Evolutionary conservation across 2,329 filamentous ascomycete species (phyloP).

Genomic region (Fusarium torreyae): DNA sequence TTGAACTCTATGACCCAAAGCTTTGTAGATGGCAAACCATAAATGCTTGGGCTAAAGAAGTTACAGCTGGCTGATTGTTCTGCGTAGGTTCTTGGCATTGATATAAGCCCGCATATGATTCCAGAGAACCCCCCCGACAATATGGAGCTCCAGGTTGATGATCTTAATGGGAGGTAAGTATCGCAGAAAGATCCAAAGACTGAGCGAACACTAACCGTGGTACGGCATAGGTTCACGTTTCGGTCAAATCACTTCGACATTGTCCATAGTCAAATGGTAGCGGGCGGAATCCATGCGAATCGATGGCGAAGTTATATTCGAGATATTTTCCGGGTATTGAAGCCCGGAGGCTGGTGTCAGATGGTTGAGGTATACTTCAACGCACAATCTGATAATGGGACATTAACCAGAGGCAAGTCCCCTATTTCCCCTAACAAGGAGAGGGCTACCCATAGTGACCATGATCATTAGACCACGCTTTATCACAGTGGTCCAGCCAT

Average conservation of each 20-base stretch:
- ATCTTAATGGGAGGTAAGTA: slow-evolving; percentile 74
- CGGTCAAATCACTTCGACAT: slow-evolving; percentile 82
- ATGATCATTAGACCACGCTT: slow-evolving; percentile 69
- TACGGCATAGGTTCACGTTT: slow-evolving; percentile 72
- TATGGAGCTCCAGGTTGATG: slow-evolving; percentile 79
- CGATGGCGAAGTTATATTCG: slow-evolving; percentile 83
- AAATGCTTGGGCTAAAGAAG: neutral
- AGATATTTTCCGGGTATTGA: slow-evolving; percentile 81
- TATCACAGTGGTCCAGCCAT: slow-evolving; percentile 76
- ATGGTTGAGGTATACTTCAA: slow-evolving; percentile 91
- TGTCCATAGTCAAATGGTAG: slow-evolving; percentile 82
- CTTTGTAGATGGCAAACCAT: neutral
- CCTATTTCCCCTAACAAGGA: neutral
- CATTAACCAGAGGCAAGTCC: slow-evolving; percentile 73
- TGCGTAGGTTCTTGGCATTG: slow-evolving; percentile 76
- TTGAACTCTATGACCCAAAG: neutral
- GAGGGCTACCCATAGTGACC: slow-evolving; percentile 21
- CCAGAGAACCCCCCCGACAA: slow-evolving; percentile 76
- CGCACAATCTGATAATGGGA: slow-evolving; percentile 87
- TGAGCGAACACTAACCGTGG: slow-evolving; percentile 16
- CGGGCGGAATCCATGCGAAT: slow-evolving; percentile 77
- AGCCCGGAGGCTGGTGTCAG: slow-evolving; percentile 86
- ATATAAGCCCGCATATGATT: slow-evolving; percentile 79
- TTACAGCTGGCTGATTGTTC: slow-evolving; percentile 1
- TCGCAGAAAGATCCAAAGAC: neutral